These are phyloP conservation scores for Mycena venus DNA, from an alignment of 768 basidiomycete genomes.

Conservation along the genomic window DNA sequence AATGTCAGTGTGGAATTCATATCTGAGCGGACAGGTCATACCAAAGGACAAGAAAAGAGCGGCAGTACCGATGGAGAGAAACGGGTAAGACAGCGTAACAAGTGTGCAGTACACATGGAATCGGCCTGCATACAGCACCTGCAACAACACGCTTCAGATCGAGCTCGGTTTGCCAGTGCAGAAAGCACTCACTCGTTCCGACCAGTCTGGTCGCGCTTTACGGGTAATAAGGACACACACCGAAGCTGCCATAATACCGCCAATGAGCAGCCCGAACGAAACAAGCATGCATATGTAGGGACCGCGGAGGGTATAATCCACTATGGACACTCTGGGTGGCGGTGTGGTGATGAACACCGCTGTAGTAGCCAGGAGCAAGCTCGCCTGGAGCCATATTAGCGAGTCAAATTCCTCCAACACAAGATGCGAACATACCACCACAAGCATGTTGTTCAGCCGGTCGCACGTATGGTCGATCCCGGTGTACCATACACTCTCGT, in stretches of 20 bases:
- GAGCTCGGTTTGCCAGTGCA: neutral
- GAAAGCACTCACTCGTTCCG: slow-evolving; percentile 2
- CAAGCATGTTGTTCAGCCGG: neutral
- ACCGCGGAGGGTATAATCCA: slow-evolving; percentile 10
- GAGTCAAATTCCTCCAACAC: neutral
- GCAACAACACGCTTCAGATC: neutral
- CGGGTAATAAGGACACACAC: neutral
- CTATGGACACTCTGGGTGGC: neutral
- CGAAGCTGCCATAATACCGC: slow-evolving; percentile 8
- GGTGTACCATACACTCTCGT: neutral
- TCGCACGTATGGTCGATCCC: neutral
- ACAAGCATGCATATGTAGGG: slow-evolving; percentile 18
- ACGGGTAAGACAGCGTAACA: slow-evolving; percentile 5
- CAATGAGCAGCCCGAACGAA: neutral
- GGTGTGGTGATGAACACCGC: slow-evolving; percentile 12
- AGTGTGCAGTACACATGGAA: slow-evolving; percentile 15
- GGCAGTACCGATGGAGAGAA: slow-evolving; percentile 7
- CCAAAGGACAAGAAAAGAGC: neutral
- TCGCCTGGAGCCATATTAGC: neutral
- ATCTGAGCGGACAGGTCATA: neutral
- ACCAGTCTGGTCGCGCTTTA: neutral
- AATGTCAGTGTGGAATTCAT: neutral
- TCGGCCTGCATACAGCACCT: slow-evolving; percentile 1
- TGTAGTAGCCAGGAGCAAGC: slow-evolving; percentile 3
- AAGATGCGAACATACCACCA: slow-evolving; percentile 1